Evolutionary conservation across 164 flowering plant genomes (phyloP).

Genomic region (Stephania japonica): DNA sequence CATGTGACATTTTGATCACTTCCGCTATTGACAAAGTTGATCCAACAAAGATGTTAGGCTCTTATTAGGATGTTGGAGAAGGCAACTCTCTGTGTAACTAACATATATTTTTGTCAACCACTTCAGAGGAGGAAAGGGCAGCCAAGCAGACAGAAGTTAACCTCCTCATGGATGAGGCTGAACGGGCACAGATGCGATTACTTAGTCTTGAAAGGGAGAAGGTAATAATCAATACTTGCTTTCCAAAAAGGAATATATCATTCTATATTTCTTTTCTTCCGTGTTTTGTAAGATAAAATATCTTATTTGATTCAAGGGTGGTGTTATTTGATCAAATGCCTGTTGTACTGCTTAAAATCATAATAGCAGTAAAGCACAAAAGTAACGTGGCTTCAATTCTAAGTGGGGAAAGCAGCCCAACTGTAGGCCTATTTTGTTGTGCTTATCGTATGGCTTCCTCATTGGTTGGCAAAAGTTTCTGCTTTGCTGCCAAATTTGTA

Average conservation of each 20-base stretch:
- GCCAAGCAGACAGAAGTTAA: conserved; percentile 88
- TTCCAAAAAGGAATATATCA: not conserved
- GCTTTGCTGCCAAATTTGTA: no score
- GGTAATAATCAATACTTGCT: conserved; percentile 34
- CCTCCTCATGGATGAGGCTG: conserved; percentile 98
- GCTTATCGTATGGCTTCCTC: no score
- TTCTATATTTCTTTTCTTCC: not conserved
- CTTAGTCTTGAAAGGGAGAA: conserved; percentile 94
- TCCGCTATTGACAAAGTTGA: not conserved
- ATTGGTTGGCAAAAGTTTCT: no score
- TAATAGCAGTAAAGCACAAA: no score
- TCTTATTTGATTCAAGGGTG: not conserved
- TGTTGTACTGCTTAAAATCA: no score
- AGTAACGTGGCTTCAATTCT: no score
- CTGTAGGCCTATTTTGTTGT: no score
- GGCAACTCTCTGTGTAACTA: not conserved
- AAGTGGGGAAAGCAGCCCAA: no score
- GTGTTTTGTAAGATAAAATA: not conserved
- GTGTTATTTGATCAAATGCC: no score
- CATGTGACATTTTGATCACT: not conserved
- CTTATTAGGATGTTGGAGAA: conserved; percentile 3
- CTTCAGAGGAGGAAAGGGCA: conserved; percentile 90
- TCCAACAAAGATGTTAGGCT: not conserved
- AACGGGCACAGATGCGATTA: conserved; percentile 87
- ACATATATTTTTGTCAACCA: conserved; percentile 3